These are phyloP conservation scores for Leccinum imitatum DNA, from an alignment of 768 basidiomycete species.

Conservation along the genomic window DNA sequence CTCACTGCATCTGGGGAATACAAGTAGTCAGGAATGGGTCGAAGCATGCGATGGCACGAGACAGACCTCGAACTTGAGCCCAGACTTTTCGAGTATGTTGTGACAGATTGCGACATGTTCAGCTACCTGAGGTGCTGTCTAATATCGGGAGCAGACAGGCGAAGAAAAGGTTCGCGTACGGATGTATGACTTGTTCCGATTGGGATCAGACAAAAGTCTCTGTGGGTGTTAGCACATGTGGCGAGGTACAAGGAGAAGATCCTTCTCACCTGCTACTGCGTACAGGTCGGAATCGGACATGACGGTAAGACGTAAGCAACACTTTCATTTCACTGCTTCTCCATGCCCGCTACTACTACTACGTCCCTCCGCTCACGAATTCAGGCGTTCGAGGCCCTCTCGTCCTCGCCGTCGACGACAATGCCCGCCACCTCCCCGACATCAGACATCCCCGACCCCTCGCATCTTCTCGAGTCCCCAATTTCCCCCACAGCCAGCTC, in stretches of 20 bases:
- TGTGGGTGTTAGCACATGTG: neutral
- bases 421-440: slow-evolving; percentile 8
- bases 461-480: slow-evolving; percentile 47
- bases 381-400: slow-evolving; percentile 60
- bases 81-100: slow-evolving; percentile 76
- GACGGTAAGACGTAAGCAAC: neutral
- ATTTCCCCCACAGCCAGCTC: slow-evolving; percentile 47
- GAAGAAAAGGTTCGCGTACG: slow-evolving; percentile 37
- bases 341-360: slow-evolving; percentile 37
- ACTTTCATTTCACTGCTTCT: neutral
- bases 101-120: slow-evolving; percentile 82
- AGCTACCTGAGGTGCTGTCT: slow-evolving; percentile 51
- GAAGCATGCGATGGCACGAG: neutral
- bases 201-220: slow-evolving; percentile 88
- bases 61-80: slow-evolving; percentile 77
- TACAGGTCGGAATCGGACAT: slow-evolving; percentile 44
- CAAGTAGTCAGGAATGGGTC: neutral
- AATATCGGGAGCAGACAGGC: slow-evolving; percentile 5
- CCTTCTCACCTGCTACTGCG: slow-evolving; percentile 64
- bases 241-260: neutral
- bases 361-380: slow-evolving; percentile 57
- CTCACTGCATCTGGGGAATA: slow-evolving; percentile 39
- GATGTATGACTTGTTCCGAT: slow-evolving; percentile 77
- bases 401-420: slow-evolving; percentile 29
- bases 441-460: slow-evolving; percentile 1